Evolutionary conservation across 106 monocot genomes (phyloP), one percentile per base, ranked within the genome.

Genomic region (Vanilla planifolia): DNA sequence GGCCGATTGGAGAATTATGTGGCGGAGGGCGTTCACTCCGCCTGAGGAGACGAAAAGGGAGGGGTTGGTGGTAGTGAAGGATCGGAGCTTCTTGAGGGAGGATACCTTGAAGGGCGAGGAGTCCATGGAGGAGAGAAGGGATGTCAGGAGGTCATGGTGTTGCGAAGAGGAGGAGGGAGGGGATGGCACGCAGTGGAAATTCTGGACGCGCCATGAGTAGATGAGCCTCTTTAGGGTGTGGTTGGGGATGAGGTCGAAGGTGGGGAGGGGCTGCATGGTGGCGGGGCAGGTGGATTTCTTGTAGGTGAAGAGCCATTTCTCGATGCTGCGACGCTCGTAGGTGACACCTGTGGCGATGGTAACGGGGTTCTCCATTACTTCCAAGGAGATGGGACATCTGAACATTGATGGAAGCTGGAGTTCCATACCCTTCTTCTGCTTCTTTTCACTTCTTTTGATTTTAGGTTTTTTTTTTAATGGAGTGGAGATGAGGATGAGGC

Each of bases 341-440:
- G 89, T 86, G 68, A 94, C 80, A 36, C 93, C 89, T 61, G 85
- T 89, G 40, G 83, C 26, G 28, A 82, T 62, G n/a, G 80, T 89
- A 11, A 94, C 93, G 16, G 93, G 93, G 42, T 94, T 89, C 46
- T 56, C 60, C 93, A 94, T 94, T 21, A 83, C 68, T 37, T 93
- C 68, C 9, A 80, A 71, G 6, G 89, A 89, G 11, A 93, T 93
- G 1, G 93, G 93, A 51, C 93, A 93, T 2, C 85, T 55, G 63
- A 85, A 93, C 53, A 82, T 79, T 4, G 62, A 30, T 0, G 85
- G 93, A 34, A 50, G 11, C 0, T 50, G 25, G 2, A 26, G 50
- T 8, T 50, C 26, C 50, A 11, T 50, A 25, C 3, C 9, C 24
- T 3, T 22, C 24, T 10, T 26, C 23, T 50, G 22, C 50, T 50